These are phyloP conservation scores for Ustilago curta DNA, from an alignment of 1,284 basidiomycete genomes.

Conservation along the genomic window DNA sequence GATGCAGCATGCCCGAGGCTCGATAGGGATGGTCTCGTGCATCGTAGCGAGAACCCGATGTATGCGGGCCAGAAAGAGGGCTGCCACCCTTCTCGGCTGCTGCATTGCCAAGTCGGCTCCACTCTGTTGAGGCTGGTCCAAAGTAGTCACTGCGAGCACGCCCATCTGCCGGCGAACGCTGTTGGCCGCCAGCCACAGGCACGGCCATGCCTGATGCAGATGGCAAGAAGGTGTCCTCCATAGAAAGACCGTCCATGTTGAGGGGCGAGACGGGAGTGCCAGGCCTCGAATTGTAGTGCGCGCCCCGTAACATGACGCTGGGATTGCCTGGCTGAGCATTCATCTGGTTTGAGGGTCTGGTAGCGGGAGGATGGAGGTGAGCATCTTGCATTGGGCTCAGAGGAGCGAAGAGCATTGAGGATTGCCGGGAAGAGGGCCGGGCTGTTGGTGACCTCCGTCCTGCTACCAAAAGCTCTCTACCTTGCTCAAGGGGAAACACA, in stretches of 20 bases:
- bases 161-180: conserved; percentile 29
- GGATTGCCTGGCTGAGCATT: conserved; percentile 13
- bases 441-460: conserved; percentile 22
- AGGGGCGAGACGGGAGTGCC: conserved; percentile 54
- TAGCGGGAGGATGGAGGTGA: conserved; percentile 5
- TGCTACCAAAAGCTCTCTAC: conserved; percentile 7
- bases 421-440: conserved; percentile 24
- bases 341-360: conserved; percentile 8
- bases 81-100: conserved; percentile 17
- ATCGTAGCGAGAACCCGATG: conserved; percentile 11
- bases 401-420: conserved; percentile 53
- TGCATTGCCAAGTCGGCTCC: conserved; percentile 17
- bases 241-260: conserved; percentile 49
- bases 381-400: conserved; percentile 36
- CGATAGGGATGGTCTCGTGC: conserved; percentile 23
- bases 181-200: conserved; percentile 14
- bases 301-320: conserved; percentile 15
- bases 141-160: conserved; percentile 46
- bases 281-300: conserved; percentile 32
- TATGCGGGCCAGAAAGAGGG: conserved; percentile 13
- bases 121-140: conserved; percentile 21
- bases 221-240: conserved; percentile 41
- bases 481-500: conserved; percentile 3
- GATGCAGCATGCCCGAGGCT: conserved; percentile 11
- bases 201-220: conserved; percentile 42